Evolutionary conservation across 2,329 filamentous ascomycete species (phyloP).

Genomic region (Coleophoma eucalyptorum): DNA sequence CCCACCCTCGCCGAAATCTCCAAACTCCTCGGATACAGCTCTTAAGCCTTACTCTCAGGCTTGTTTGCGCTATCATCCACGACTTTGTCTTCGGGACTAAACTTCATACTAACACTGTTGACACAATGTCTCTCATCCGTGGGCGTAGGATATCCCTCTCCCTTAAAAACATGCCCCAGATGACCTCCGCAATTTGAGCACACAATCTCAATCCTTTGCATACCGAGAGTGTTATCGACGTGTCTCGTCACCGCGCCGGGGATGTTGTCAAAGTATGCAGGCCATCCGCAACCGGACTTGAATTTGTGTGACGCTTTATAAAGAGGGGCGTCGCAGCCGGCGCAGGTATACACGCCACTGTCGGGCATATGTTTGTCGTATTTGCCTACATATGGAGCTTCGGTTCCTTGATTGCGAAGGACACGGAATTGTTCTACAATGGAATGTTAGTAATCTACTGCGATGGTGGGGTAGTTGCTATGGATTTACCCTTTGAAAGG

Average conservation of each 20-base stretch:
- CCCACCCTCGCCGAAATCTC: too few relatives aligned
- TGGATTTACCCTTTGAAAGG: slow-evolving; percentile 59
- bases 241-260: slow-evolving; percentile 85
- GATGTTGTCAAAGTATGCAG: slow-evolving; percentile 93
- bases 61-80: slow-evolving; percentile 23
- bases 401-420: slow-evolving; percentile 88
- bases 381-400: slow-evolving; percentile 72
- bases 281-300: slow-evolving; percentile 95
- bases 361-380: slow-evolving; percentile 83
- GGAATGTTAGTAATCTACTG: slow-evolving; percentile 25
- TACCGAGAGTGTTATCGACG: slow-evolving; percentile 73
- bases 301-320: slow-evolving; percentile 96
- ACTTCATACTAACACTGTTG: slow-evolving; percentile 87
- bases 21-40: too few relatives aligned
- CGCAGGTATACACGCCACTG: slow-evolving; percentile 80
- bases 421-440: slow-evolving; percentile 86
- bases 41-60: slow-evolving; percentile 33
- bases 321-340: slow-evolving; percentile 79
- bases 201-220: slow-evolving; percentile 87
- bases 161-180: slow-evolving; percentile 88
- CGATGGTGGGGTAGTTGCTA: slow-evolving; percentile 23
- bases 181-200: slow-evolving; percentile 94
- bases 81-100: slow-evolving; percentile 62
- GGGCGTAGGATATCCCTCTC: slow-evolving; percentile 77
- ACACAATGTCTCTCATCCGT: slow-evolving; percentile 97